These are phyloP conservation scores for Exophiala spinifera DNA, from an alignment of 2,329 filamentous ascomycete species.

Conservation along the genomic window DNA sequence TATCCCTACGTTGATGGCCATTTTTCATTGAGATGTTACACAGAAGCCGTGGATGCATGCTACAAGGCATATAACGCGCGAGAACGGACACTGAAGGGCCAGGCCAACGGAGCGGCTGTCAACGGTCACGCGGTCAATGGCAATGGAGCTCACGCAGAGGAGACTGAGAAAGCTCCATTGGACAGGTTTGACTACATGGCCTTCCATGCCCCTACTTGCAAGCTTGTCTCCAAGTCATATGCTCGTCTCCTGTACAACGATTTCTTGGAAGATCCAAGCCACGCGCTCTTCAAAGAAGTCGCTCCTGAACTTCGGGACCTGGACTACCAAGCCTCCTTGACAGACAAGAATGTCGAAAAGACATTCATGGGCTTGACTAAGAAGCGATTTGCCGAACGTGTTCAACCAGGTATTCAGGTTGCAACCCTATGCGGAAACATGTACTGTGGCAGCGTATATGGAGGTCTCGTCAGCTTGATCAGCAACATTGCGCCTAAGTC, in stretches of 20 bases:
- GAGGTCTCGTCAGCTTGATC: constrained; percentile 58
- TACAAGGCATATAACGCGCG: constrained; percentile 78
- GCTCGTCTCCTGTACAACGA: constrained; percentile 82
- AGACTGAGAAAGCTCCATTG: constrained; percentile 58
- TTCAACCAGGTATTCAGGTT: constrained; percentile 69
- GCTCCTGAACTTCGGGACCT: constrained; percentile 72
- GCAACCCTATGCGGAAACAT: constrained; percentile 71
- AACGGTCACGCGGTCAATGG: constrained; percentile 41
- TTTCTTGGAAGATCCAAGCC: constrained; percentile 68
- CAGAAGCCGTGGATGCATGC: constrained; percentile 72
- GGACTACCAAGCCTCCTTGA: constrained; percentile 74
- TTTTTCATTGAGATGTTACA: constrained; percentile 79
- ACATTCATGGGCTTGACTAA: constrained; percentile 80
- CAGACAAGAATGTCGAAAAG: constrained; percentile 82
- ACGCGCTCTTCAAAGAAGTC: constrained; percentile 68
- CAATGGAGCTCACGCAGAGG: constrained; percentile 43
- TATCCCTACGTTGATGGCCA: constrained; percentile 83
- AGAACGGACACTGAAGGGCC: constrained; percentile 58
- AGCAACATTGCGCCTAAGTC: constrained; percentile 60
- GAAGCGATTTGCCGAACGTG: constrained; percentile 77
- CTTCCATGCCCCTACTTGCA: constrained; percentile 85
- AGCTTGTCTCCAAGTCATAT: constrained; percentile 81
- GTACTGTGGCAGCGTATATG: constrained; percentile 61
- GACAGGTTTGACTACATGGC: constrained; percentile 81
- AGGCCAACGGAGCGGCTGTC: constrained; percentile 34